Conservation (phyloP, 2,329 filamentous ascomycete species). For the Fonsecaea pedrosoi region DNA sequence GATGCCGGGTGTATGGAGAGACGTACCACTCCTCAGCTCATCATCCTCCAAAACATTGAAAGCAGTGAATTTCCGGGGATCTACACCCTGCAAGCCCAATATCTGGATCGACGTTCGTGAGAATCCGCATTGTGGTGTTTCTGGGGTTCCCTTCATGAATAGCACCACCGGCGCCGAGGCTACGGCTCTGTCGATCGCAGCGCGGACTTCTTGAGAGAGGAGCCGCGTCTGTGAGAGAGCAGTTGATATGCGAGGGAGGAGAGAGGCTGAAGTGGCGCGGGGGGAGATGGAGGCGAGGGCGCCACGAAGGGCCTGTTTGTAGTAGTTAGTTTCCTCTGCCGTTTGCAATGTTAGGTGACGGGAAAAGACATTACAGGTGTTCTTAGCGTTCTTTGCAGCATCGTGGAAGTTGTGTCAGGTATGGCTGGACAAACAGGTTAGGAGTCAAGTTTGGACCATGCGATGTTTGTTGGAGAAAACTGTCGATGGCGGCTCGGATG, state of each 20-base stretch:
- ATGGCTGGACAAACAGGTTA: conserved; percentile 6
- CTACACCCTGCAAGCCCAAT: conserved; percentile 89
- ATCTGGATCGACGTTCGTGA: conserved; percentile 95
- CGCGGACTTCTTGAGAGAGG: conserved; percentile 78
- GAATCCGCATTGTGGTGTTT: conserved; percentile 95
- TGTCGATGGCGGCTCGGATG: conserved; percentile 18
- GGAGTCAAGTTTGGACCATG: neutral
- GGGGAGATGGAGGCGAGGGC: conserved; percentile 35
- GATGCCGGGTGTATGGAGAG: neutral
- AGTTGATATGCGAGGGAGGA: conserved; percentile 42
- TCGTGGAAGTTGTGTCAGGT: neutral
- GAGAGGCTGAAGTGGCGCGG: conserved; percentile 42
- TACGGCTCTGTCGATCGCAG: conserved; percentile 90
- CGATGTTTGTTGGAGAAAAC: conserved; percentile 27
- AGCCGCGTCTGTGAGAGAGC: conserved; percentile 55
- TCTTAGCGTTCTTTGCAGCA: conserved; percentile 30
- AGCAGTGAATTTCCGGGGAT: conserved; percentile 94
- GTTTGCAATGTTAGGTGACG: neutral
- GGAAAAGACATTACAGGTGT: conserved; percentile 22
- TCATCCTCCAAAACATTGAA: conserved; percentile 96
- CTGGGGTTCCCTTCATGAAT: conserved; percentile 99
- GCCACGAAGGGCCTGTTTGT: conserved; percentile 36
- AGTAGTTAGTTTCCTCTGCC: neutral
- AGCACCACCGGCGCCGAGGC: conserved; percentile 87
- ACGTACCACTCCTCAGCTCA: conserved; percentile 78